Conservation (phyloP, 768 basidiomycete genomes). For the Coprinellus aureogranulatus region DNA sequence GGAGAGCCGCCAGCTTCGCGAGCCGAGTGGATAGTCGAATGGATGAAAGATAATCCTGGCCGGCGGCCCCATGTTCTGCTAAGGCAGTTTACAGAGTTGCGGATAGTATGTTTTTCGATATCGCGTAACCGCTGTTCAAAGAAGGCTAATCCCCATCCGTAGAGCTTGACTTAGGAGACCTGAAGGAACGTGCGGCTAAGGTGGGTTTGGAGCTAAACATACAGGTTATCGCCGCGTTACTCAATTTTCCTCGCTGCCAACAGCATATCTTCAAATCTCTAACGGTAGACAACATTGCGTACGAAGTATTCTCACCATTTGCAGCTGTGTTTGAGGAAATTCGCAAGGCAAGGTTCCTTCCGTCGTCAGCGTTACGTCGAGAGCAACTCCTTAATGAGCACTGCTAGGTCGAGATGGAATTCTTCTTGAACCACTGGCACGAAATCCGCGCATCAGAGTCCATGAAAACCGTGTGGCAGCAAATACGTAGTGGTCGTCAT, state of each 20-base stretch:
- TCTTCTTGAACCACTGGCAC: slow-evolving; percentile 78
- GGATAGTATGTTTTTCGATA: slow-evolving; percentile 55
- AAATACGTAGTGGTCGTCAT: slow-evolving; percentile 79
- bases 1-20: slow-evolving; percentile 25
- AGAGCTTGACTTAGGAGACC: slow-evolving; percentile 71
- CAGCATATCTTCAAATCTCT: slow-evolving; percentile 77
- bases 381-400: slow-evolving; percentile 57
- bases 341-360: slow-evolving; percentile 50
- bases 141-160: slow-evolving; percentile 1
- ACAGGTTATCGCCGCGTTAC: background rate
- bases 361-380: slow-evolving; percentile 41
- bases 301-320: slow-evolving; percentile 85
- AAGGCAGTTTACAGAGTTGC: slow-evolving; percentile 83
- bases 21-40: slow-evolving; percentile 72
- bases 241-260: background rate
- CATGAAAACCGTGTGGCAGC: slow-evolving; percentile 81
- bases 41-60: slow-evolving; percentile 59
- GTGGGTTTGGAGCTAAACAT: slow-evolving; percentile 22
- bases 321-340: slow-evolving; percentile 80
- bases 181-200: slow-evolving; percentile 71
- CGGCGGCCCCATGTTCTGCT: slow-evolving; percentile 70
- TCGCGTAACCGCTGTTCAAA: background rate
- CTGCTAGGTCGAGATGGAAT: slow-evolving; percentile 60
- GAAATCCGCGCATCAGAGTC: slow-evolving; percentile 81
- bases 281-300: slow-evolving; percentile 76